A percentile compares a stretch with the other conserved stretches of the same genome.
Evolutionary conservation across 116 monocot genomes (phyloP).

Genomic region (Zostera marina): DNA sequence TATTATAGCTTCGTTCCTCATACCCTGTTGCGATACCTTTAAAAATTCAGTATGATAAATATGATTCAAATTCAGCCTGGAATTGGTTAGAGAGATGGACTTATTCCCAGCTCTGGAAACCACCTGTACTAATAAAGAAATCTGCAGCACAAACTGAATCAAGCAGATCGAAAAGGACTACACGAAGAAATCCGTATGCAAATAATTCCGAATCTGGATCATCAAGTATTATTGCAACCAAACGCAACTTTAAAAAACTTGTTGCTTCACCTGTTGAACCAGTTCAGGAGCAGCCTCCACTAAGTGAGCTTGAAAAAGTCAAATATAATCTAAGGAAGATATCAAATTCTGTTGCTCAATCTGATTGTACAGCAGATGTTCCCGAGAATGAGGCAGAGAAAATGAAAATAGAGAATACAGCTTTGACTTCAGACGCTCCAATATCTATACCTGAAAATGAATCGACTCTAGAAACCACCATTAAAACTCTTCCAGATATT

Average conservation of each 20-base stretch:
- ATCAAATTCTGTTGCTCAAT: constrained; percentile 29
- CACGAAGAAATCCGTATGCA: constrained; percentile 49
- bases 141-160: constrained; percentile 38
- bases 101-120: constrained; percentile 46
- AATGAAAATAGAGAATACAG: constrained; percentile 6
- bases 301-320: constrained; percentile 72
- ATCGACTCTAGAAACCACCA: neutral
- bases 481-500: neutral
- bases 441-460: neutral
- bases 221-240: constrained; percentile 12
- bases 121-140: constrained; percentile 25
- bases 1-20: constrained; percentile 57
- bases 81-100: constrained; percentile 87
- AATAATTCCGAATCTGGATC: constrained; percentile 12
- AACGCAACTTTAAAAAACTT: constrained; percentile 31
- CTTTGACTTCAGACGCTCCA: constrained; percentile 4
- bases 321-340: constrained; percentile 72
- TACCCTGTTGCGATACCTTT: constrained; percentile 31
- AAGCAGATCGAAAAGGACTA: constrained; percentile 52
- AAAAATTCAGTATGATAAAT: constrained; percentile 31
- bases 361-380: constrained; percentile 18
- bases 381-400: constrained; percentile 11
- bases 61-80: constrained; percentile 46
- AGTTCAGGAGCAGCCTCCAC: constrained; percentile 26
- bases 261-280: constrained; percentile 23